These are phyloP conservation scores for Akebia trifoliata DNA, from an alignment of 164 flowering plant genomes.

Conservation along the genomic window DNA sequence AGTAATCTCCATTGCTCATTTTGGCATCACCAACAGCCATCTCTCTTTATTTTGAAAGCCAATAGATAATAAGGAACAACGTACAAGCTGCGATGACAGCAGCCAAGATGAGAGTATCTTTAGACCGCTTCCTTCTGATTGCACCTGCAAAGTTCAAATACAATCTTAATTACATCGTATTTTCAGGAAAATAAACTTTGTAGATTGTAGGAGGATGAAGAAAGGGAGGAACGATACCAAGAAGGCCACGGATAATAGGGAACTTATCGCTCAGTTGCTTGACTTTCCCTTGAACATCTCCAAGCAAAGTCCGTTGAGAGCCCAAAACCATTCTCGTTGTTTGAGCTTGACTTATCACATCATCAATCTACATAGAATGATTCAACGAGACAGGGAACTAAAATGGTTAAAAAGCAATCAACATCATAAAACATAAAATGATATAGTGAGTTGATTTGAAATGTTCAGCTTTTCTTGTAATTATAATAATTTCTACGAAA, in stretches of 20 bases:
- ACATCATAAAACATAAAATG: not conserved
- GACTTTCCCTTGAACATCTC: constrained; percentile 94
- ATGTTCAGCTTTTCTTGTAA: too few species aligned
- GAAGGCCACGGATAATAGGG: constrained; percentile 83
- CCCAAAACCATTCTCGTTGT: constrained; percentile 74
- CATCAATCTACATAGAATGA: constrained; percentile 67
- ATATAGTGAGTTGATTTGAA: too few species aligned
- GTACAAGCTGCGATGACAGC: constrained; percentile 97
- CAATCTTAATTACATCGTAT: not conserved
- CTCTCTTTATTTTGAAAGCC: constrained; percentile 75
- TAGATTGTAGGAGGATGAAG: not conserved
- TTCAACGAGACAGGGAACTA: not conserved
- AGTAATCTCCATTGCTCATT: not conserved
- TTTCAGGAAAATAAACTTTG: not conserved
- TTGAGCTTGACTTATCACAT: constrained; percentile 94
- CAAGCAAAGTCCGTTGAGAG: constrained; percentile 71
- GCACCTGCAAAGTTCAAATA: constrained; percentile 50
- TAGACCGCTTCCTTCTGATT: constrained; percentile 74
- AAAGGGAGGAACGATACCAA: constrained; percentile 40
- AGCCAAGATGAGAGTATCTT: constrained; percentile 86
- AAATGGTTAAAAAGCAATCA: not conserved
- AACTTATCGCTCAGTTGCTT: constrained; percentile 79
- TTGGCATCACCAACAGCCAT: constrained; percentile 7
- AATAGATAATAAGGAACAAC: constrained; percentile 84
- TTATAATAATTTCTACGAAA: too few species aligned